Conservation (phyloP, 176 grass and related monocot genomes). For the Aegilops bicornis region DNA sequence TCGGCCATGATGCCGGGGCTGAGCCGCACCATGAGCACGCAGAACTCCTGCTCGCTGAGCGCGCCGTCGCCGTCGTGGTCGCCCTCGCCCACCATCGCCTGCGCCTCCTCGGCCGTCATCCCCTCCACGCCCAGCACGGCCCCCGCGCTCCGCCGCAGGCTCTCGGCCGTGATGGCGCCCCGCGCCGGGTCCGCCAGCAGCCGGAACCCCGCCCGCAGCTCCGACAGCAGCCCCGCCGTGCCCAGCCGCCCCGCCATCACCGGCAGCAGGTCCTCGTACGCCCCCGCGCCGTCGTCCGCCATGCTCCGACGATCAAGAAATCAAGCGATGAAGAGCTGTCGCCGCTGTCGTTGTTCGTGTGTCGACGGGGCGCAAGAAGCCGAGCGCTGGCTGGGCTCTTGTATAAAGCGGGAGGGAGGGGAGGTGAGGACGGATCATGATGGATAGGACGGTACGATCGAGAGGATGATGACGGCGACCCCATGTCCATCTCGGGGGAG, state of each 20-base stretch:
- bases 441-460: neutral
- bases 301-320: neutral
- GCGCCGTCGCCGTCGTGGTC: constrained; percentile 71
- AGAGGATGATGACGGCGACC: neutral
- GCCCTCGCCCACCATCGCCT: constrained; percentile 69
- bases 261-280: constrained; percentile 82
- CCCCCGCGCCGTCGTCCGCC: neutral
- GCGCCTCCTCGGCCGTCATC: constrained; percentile 62
- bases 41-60: constrained; percentile 80
- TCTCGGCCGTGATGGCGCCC: constrained; percentile 62
- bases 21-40: constrained; percentile 80
- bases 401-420: neutral
- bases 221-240: constrained; percentile 51
- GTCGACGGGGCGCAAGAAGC: neutral
- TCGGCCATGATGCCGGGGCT: constrained; percentile 77
- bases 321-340: neutral
- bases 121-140: constrained; percentile 42
- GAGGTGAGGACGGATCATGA: neutral
- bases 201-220: constrained; percentile 69
- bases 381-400: neutral
- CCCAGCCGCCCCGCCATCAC: constrained; percentile 65
- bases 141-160: constrained; percentile 52
- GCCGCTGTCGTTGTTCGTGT: neutral
- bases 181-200: constrained; percentile 52
- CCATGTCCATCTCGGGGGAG: neutral